Conservation (phyloP, 441 rosid genomes). For the Dalechampia spathulata region DNA sequence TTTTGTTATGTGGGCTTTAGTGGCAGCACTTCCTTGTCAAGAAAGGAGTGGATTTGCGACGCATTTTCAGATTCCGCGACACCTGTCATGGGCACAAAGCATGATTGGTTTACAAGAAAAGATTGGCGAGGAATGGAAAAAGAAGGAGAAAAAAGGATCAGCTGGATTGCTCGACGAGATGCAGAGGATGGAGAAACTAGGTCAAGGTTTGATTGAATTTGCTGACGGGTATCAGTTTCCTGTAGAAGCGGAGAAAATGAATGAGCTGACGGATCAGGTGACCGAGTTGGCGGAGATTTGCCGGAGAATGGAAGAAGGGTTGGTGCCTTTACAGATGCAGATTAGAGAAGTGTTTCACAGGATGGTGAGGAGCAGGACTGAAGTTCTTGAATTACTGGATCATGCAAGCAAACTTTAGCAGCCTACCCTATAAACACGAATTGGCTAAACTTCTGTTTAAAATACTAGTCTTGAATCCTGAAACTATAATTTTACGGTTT, state of each 20-base stretch:
- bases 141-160: constrained; percentile 84
- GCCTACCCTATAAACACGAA: too few species aligned
- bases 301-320: constrained; percentile 73
- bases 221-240: constrained; percentile 66
- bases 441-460: too few species aligned
- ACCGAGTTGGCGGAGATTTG: constrained; percentile 73
- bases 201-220: constrained; percentile 58
- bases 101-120: constrained; percentile 60
- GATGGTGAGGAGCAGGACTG: constrained; percentile 79
- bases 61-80: constrained; percentile 64
- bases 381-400: constrained; percentile 63
- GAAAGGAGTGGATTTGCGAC: constrained; percentile 62
- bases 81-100: constrained; percentile 66
- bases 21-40: constrained; percentile 88
- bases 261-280: constrained; percentile 45
- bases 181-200: constrained; percentile 78
- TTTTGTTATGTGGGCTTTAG: constrained; percentile 71
- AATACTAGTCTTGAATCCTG: too few species aligned
- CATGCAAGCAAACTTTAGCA: constrained; percentile 43
- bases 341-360: constrained; percentile 85
- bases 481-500: too few species aligned
- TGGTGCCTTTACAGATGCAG: constrained; percentile 75
- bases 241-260: constrained; percentile 50
- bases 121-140: constrained; percentile 94
- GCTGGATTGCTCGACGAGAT: constrained; percentile 73